These are phyloP conservation scores for Alternaria consortialis DNA, from an alignment of 2,329 filamentous ascomycete genomes.

Conservation along the genomic window DNA sequence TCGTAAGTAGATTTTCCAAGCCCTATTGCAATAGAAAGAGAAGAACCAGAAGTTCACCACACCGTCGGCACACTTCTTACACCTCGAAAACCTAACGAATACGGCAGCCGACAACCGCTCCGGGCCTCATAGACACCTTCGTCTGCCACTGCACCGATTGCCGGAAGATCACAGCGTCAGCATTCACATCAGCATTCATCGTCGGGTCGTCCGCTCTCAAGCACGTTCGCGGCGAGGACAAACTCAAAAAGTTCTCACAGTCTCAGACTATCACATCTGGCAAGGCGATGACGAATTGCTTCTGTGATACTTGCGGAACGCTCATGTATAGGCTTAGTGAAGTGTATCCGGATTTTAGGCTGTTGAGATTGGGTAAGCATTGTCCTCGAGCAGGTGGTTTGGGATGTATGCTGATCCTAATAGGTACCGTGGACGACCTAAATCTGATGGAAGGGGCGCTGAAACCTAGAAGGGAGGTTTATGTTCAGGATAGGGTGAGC, in stretches of 20 bases:
- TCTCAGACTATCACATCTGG: constrained; percentile 46
- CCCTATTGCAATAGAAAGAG: background rate
- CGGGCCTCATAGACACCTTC: constrained; percentile 60
- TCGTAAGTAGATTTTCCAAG: constrained; percentile 2
- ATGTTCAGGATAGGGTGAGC: background rate
- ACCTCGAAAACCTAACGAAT: too few relatives aligned
- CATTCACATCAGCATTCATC: background rate
- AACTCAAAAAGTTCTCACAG: constrained; percentile 40
- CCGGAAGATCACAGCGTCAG: constrained; percentile 41
- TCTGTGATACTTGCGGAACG: constrained; percentile 68
- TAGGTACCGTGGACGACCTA: background rate
- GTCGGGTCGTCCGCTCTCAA: background rate
- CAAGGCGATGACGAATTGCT: constrained; percentile 66
- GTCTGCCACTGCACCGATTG: constrained; percentile 70
- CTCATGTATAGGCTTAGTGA: constrained; percentile 64
- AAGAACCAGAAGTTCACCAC: too few relatives aligned
- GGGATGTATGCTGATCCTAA: background rate
- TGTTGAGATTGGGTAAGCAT: background rate
- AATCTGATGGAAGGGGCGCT: background rate
- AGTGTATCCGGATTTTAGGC: background rate
- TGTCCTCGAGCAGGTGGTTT: background rate
- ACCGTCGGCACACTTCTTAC: too few relatives aligned
- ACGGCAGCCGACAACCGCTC: background rate
- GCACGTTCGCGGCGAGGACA: background rate
- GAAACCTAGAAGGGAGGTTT: background rate